phyloP scores from a whole-genome alignment of 208 protist species.

The Trypanosoma congolense region DNA sequence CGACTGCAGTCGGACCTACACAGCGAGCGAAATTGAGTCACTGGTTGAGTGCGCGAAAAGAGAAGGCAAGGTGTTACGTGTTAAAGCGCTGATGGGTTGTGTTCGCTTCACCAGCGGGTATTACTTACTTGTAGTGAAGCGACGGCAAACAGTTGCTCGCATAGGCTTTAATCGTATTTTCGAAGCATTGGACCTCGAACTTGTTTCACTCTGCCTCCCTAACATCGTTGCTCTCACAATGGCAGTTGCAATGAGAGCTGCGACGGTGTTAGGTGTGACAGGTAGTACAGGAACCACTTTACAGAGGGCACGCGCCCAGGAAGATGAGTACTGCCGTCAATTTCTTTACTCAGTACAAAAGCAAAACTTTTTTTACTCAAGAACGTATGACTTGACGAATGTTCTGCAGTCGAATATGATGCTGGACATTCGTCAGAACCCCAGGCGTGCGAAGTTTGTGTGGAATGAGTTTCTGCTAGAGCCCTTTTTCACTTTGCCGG shows the following conservation, averaged over 20 bases:
- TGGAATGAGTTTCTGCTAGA: constrained; percentile 87
- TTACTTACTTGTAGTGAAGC: constrained; percentile 89
- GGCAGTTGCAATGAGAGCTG: background rate
- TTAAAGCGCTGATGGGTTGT: constrained; percentile 69
- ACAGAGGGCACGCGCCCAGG: constrained; percentile 17
- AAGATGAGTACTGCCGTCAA: constrained; percentile 68
- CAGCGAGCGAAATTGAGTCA: constrained; percentile 28
- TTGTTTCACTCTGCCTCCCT: constrained; percentile 38
- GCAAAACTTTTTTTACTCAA: constrained; percentile 92
- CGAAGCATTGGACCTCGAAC: constrained; percentile 68
- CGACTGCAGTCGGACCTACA: constrained; percentile 4
- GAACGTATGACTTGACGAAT: constrained; percentile 95
- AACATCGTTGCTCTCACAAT: background rate
- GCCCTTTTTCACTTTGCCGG: constrained; percentile 30
- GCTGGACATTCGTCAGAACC: constrained; percentile 1
- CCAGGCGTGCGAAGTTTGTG: constrained; percentile 46
- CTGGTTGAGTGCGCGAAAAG: constrained; percentile 26
- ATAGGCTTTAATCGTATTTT: constrained; percentile 90
- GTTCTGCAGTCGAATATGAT: constrained; percentile 93
- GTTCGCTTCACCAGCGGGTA: constrained; percentile 91
- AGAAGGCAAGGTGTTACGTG: constrained; percentile 19
- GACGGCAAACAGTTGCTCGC: constrained; percentile 63
- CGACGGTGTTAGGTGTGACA: constrained; percentile 2
- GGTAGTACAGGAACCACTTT: constrained; percentile 8
- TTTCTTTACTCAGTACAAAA: constrained; percentile 60